Base-by-base conservation (phyloP, 306 rosid species). In the Albizia julibrissin region DNA sequence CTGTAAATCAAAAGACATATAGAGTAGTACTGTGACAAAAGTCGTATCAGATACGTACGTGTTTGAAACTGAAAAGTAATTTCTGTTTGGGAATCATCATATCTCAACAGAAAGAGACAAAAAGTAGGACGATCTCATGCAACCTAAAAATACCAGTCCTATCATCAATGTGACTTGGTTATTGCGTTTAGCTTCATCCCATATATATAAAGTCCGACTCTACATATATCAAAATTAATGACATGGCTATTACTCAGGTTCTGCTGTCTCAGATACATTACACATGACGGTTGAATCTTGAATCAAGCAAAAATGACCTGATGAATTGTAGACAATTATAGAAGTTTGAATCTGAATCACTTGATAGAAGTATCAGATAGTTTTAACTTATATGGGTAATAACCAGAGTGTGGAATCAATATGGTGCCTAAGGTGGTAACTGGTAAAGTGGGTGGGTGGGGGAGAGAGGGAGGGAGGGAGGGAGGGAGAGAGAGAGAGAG, bases 61-160 rank as follows among this genome's bases (percentile, higher is more conserved):
- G 61, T 18, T 34, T n/a, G 26, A 52, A 59, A 73, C 79, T 54
- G 58, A 75, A n/a, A 68, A 58, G 27, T 56, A 18, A 75, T n/a
- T 72, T 79, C 14, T 31, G 58, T 46, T 69, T 46, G 47, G 39
- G 52, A 27, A 64, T 29, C 7, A 40, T 42, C 52, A 78, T 13
- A 47, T 9, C 29, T 3, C 64, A n/a, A 65, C 75, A 40, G 64
- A 13, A 22, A 16, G 72, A 65, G 22, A 82, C 39, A 82, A 52
- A 76, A 65, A 10, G 81, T 56, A 43, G 77, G 64, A 69, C 74
- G 66, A 58, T 31, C 71, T 69, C 78, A 77, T 59, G 34, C 71
- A 52, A 70, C 58, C 65, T 16, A 59, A 58, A 71, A 83, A 72
- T 5, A 26, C 69, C 78, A 76, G 0, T 42, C 21, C 15, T 68